These are phyloP conservation scores for Murraya paniculata DNA, from an alignment of 345 rosid genomes.

Conservation along the genomic window DNA sequence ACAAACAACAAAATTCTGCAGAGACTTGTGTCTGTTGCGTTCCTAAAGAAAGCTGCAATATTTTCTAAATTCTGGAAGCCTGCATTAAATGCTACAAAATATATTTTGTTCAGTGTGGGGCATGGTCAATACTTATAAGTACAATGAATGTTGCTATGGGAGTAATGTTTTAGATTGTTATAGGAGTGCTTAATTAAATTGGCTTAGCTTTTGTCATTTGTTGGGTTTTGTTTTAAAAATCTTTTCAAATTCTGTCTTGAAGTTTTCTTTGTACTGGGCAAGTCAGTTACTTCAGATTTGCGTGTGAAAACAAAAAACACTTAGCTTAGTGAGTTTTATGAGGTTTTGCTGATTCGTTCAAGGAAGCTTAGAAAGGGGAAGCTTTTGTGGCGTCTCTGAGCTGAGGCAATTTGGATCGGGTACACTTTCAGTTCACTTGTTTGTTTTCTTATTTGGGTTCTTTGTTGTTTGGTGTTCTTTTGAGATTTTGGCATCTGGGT, in stretches of 20 bases:
- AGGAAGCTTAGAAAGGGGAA: background rate
- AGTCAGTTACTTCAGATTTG: background rate
- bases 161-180: background rate
- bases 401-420: constrained; percentile 38
- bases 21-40: background rate
- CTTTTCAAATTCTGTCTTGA: constrained; percentile 11
- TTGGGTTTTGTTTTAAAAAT: background rate
- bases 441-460: constrained; percentile 20
- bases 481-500: constrained; percentile 28
- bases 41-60: background rate
- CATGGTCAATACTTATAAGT: background rate
- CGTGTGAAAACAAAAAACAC: background rate
- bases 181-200: background rate
- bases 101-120: background rate
- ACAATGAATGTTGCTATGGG: background rate
- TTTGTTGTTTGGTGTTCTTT: background rate
- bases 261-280: background rate
- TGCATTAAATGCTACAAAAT: background rate
- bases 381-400: constrained; percentile 11
- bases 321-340: background rate
- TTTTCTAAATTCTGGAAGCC: background rate
- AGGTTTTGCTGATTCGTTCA: constrained; percentile 15
- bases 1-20: background rate
- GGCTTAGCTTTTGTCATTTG: no score
- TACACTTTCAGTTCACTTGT: constrained; percentile 17